Base-by-base conservation (phyloP, 768 basidiomycete genomes). In the Ramaria sp. region DNA sequence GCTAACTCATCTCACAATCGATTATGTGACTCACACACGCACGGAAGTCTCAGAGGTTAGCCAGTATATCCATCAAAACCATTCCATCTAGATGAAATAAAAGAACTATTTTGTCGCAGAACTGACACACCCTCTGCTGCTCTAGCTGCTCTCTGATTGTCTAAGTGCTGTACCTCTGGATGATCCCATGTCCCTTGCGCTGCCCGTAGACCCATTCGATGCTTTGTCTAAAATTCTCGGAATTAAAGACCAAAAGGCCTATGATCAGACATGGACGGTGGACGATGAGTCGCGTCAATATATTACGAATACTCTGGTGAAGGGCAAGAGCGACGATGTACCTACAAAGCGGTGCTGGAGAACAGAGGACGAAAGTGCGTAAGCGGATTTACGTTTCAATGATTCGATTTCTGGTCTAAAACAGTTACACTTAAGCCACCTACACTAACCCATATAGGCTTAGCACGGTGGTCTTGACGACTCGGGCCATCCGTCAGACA, bases 161-260 rank as follows among this genome's bases (percentile, higher is more conserved):
- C 66, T 81, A 9, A 61, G 67, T 36, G 61, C 63, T 45, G 67
- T 81, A 13, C 74, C 82, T 1, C 63, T 71, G 38, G 67, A 69
- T 36, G 81, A 84, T 55, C 72, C 76, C 1, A 72, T 70, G 38
- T 76, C 77, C 3, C 69, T 83, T 16, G 61, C 67, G 13, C 67
- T 82, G 13, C 77, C 78, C n/a, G 63, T 68, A 16, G 81, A 84
- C 39, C 81, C 82, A 13, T 75, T 79, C 50, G 72, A 76, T 1
- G 62, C 62, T 12, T 68, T 83, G 16, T 64, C 64, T 28, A 61
- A 63, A 18, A 56, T 69, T 18, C 63, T 71, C 64, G 61, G 61
- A 48, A 55, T 76, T 16, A 45, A 65, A 48, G 58, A 66, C 8
- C 57, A 74, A 18, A 53, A 65, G 12, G 62, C 68, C 12, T 75